Evolutionary conservation across 2,329 filamentous ascomycete genomes (phyloP).

Genomic region (Eutypa lata): DNA sequence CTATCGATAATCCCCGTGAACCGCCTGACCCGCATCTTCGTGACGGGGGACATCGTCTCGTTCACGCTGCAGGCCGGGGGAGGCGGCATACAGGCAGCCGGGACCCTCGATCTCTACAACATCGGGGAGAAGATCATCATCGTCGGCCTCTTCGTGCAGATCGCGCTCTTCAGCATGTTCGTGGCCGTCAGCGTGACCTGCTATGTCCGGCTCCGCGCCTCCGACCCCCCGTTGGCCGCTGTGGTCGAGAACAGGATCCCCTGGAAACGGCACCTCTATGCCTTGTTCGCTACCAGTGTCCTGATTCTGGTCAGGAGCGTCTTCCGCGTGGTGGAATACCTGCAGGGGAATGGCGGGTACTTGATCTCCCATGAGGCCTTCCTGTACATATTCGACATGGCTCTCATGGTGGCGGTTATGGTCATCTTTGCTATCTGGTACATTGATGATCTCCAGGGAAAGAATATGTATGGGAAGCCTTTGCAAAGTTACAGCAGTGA

Average conservation of each 20-base stretch:
- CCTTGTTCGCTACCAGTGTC: slow-evolving; percentile 29
- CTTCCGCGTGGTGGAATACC: slow-evolving; percentile 46
- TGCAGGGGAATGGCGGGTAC: slow-evolving; percentile 38
- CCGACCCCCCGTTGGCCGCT: slow-evolving; percentile 35
- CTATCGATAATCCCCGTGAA: slow-evolving; percentile 8
- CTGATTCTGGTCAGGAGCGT: slow-evolving; percentile 44
- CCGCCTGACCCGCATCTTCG: slow-evolving; percentile 45
- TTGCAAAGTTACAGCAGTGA: neutral
- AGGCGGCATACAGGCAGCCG: slow-evolving; percentile 26
- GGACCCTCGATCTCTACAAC: slow-evolving; percentile 22
- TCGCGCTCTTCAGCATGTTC: slow-evolving; percentile 49
- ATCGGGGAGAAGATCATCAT: slow-evolving; percentile 43
- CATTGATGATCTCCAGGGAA: neutral
- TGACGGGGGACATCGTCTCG: slow-evolving; percentile 42
- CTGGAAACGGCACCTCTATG: slow-evolving; percentile 19
- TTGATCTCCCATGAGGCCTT: slow-evolving; percentile 38
- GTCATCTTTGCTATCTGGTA: slow-evolving; percentile 25
- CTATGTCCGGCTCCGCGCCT: neutral
- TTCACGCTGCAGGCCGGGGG: slow-evolving; percentile 40
- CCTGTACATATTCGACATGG: slow-evolving; percentile 42
- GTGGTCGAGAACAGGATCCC: slow-evolving; percentile 11
- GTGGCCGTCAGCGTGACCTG: slow-evolving; percentile 31
- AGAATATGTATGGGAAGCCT: neutral
- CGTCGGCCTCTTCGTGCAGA: slow-evolving; percentile 46
- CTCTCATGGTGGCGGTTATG: slow-evolving; percentile 39